phyloP scores from a whole-genome alignment of 805 yeast species.

The Metschnikowia colocasiae region DNA sequence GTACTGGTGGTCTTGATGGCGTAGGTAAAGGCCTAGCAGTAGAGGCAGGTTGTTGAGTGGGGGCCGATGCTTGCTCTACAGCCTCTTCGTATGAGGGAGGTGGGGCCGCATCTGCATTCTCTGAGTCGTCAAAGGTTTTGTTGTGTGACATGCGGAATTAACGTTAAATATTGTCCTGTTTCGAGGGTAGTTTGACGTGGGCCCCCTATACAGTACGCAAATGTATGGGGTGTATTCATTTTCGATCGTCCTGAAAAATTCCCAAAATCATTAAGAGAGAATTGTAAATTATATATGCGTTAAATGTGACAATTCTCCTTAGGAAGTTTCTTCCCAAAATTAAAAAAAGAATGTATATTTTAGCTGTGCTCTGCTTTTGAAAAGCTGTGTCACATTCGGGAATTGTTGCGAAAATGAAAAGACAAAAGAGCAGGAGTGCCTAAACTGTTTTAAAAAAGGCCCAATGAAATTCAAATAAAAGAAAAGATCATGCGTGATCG shows the following conservation, averaged over 20 bases:
- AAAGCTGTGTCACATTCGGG: background rate
- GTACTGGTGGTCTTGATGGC: slow-evolving; percentile 6
- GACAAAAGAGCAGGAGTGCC: no score
- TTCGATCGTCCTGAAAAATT: background rate
- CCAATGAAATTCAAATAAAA: background rate
- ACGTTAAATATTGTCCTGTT: background rate
- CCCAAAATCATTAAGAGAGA: background rate
- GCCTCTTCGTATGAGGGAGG: slow-evolving; percentile 49
- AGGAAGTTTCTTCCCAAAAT: no score
- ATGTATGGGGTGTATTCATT: background rate
- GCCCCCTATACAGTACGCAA: background rate
- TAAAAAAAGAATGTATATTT: no score
- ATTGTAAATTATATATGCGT: no score
- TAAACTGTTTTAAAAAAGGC: background rate
- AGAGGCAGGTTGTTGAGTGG: slow-evolving; percentile 5
- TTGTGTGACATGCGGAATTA: background rate
- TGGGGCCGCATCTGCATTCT: slow-evolving; percentile 6
- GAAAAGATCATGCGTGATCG: background rate
- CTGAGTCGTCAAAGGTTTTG: background rate
- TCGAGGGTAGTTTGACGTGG: background rate
- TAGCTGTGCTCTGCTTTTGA: background rate
- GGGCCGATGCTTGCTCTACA: slow-evolving; percentile 14
- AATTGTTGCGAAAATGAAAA: background rate
- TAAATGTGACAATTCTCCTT: no score
- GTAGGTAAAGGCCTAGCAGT: slow-evolving; percentile 12